Conservation (phyloP, 2,329 filamentous ascomycete species). For the Seiridium cupressi region DNA sequence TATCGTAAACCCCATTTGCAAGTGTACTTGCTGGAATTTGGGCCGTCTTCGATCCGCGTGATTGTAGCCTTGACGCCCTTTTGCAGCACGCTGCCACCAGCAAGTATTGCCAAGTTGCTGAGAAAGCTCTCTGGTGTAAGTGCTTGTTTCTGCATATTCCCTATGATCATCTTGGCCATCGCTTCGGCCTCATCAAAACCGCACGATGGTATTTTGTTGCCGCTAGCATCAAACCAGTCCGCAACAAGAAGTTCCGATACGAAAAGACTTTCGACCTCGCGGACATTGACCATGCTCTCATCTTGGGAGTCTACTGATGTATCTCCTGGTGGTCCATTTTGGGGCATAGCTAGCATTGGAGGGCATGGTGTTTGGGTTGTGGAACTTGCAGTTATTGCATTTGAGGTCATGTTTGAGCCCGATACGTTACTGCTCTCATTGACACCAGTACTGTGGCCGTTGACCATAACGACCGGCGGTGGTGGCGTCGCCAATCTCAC, state of each 20-base stretch:
- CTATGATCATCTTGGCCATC: conserved; percentile 52
- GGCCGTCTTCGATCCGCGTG: conserved; percentile 40
- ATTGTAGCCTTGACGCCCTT: conserved; percentile 37
- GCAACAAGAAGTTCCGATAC: conserved; percentile 47
- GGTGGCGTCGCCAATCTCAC: conserved; percentile 62
- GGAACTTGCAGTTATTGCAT: conserved; percentile 8
- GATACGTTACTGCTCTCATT: background rate
- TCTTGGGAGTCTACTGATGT: conserved; percentile 22
- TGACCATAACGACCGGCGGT: conserved; percentile 39
- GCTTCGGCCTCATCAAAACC: conserved; percentile 52
- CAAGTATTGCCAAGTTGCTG: conserved; percentile 57
- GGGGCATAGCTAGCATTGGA: no score
- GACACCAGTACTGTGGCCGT: background rate
- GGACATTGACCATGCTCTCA: conserved; percentile 53
- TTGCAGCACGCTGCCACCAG: conserved; percentile 52
- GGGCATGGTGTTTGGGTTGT: conserved; percentile 12
- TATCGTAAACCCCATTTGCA: conserved; percentile 56
- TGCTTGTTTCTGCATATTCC: conserved; percentile 50
- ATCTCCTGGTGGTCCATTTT: background rate
- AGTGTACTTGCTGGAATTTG: conserved; percentile 44
- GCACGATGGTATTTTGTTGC: conserved; percentile 39
- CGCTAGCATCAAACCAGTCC: conserved; percentile 49
- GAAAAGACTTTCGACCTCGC: conserved; percentile 54
- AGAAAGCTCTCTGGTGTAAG: conserved; percentile 54
- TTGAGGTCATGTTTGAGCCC: background rate